These are phyloP conservation scores for Ogataea chonburiensis DNA, from an alignment of 805 yeast genomes.

Conservation along the genomic window DNA sequence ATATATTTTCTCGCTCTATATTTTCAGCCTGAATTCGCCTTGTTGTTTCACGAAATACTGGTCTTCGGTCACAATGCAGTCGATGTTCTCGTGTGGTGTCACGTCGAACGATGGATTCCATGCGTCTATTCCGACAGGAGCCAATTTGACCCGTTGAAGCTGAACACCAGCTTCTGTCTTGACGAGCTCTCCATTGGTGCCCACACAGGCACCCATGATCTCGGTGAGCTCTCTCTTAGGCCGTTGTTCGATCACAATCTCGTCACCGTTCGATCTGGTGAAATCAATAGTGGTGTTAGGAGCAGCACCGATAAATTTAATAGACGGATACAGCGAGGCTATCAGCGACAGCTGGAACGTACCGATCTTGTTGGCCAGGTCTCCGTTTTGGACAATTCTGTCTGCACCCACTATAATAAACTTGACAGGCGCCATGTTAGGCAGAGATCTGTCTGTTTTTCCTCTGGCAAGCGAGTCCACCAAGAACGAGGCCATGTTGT, in stretches of 20 bases:
- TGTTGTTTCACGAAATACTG: conserved; percentile 49
- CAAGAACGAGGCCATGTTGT: conserved; percentile 85
- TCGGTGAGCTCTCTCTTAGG: conserved; percentile 76
- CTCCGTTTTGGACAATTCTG: conserved; percentile 89
- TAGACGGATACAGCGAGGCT: conserved; percentile 59
- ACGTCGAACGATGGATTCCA: conserved; percentile 98
- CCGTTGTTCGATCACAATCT: conserved; percentile 84
- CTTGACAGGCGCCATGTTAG: conserved; percentile 62
- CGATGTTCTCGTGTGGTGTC: conserved; percentile 79
- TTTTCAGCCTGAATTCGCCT: conserved; percentile 47
- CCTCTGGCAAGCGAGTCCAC: conserved; percentile 44
- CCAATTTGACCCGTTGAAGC: conserved; percentile 62
- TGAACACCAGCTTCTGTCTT: conserved; percentile 26
- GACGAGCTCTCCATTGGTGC: conserved; percentile 32
- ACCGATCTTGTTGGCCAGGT: conserved; percentile 95
- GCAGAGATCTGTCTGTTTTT: conserved; percentile 25
- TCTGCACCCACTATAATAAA: conserved; percentile 95
- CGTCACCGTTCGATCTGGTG: conserved; percentile 62
- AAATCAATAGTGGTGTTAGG: conserved; percentile 89
- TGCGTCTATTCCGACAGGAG: conserved; percentile 79
- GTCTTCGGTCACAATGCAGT: conserved; percentile 86
- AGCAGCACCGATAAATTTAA: conserved; percentile 91
- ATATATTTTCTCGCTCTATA: too few species aligned
- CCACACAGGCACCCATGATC: conserved; percentile 65
- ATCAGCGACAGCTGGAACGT: conserved; percentile 83